Base-by-base conservation (phyloP, 768 basidiomycete species). In the Trametes punicea region DNA sequence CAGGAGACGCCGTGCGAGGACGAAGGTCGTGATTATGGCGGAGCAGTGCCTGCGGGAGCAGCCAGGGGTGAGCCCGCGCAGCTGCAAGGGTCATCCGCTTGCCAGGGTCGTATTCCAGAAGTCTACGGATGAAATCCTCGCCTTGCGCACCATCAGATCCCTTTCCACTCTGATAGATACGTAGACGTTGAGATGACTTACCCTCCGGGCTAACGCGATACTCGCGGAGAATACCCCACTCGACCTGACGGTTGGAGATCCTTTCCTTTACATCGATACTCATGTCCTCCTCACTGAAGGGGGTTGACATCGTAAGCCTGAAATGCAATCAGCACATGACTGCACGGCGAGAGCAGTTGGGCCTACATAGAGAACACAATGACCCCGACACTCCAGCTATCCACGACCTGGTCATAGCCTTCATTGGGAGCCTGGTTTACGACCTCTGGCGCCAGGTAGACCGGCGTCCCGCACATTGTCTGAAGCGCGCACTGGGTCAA, bases 401-500 rank as follows among this genome's bases (percentile, higher is more conserved):
- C 97, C 46, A 98, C 97, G 18, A 88, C 74, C 55, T 86, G 82
- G 65, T 88, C 86, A 65, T 99, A 98, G 2, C 94, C 95, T 53
- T 81, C 74, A 26, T 77, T 71, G 40, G 76, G 70, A 4, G 65
- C 46, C 59, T 87, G 85, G 59, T 73, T 74, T 46, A 98, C 88
- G 29, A 99, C 92, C 63, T 98, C 95, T 1, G 93, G 93, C 1
- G 93, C 94, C 5, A 97, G 84, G 68, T 98, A 98, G 62, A 83
- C 85, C 0, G 96, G 96, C 0, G 97, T 99, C 4, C 96, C 96
- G 64, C 96, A 98, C 89, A 95, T 92, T 0, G 95, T 96, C 83
- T 90, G 64, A 15, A 52, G 23, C 30, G 29, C 31, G 20, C 23
- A 27, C 63, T 39, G 67, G 40, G 25, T 33, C 18, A 11, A 13